Evolutionary conservation across 257 asterid species (phyloP), one percentile per base, ranked within the genome.

Genomic region (Coffea canephora): DNA sequence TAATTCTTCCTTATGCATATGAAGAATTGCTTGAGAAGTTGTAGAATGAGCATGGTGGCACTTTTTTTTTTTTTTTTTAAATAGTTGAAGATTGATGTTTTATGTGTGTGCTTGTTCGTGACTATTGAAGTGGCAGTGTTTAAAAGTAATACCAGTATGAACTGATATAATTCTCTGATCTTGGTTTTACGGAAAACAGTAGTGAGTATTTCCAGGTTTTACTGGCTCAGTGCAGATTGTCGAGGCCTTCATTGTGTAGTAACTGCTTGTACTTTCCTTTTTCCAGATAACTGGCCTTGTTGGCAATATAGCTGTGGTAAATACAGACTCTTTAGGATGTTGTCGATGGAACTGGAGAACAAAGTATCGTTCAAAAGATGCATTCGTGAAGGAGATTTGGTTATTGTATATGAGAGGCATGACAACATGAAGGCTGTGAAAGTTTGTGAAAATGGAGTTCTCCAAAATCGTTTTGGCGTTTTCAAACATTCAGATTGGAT

Each of bases 401-500:
- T 96, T 61, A 89, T 94, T 50, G 97, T 92, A 25, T 96, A 94
- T 65, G 97, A 92, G 88, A 82, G 94, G n/a, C 88, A 91, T 34
- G 94, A 94, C 74, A 83, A 77, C 16, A 92, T 96, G 99, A 96
- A 94, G 86, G 89, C 96, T 31, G 91, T 94, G 25, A 91, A 88
- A 66, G 93, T 92, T 71, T 78, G 89, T 1, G 90, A 85, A 46
- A 83, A 80, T 12, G 97, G 92, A 13, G 87, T 90, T 41, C 84
- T 96, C 12, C 98, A 96, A 71, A 96, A 94, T 78, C 96, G 98
- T 45, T 96, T 89, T 75, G 99, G 99, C 23, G 81, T 86, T 72
- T 96, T 96, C 77, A 94, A 91, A 88, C 98, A 94, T 86, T 86
- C 90, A 27, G 96, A 91, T 73, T 96, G 98, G 99, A 86, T 96